Base-by-base conservation (phyloP, 2,329 filamentous ascomycete species). In the Pseudogymnoascus sp. region DNA sequence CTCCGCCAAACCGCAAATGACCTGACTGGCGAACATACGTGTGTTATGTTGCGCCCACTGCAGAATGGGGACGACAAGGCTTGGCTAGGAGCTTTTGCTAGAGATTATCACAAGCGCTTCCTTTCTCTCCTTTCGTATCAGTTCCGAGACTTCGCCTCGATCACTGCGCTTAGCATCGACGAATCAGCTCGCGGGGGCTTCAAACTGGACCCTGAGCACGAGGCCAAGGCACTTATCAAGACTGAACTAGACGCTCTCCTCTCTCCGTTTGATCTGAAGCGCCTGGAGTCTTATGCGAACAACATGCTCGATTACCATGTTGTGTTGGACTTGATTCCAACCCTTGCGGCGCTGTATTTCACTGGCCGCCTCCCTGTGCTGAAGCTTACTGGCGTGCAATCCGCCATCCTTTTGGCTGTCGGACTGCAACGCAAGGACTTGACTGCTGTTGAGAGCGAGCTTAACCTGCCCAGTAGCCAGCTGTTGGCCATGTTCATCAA, bases 301-400 rank as follows among this genome's bases (percentile, higher is more conserved):
- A 96, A 96, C 76, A 90, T 97, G 82, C 85, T 99, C 43, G 95
- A 99, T 75, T 96, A 97, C 78, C 95, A 97, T 72, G 92, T 97
- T 68, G 94, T 99, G 62, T 83, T 97, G 29, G 95, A 99, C 73
- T 84, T 99, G 71, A 81, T 99, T 62, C 94, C 94, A 0, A 83
- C 81, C 1, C 86, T 99, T 66, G 88, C 94, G 1, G 81, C 81
- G 23, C 83, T 96, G 26, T 97, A 93, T 79, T 99, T 99, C 75
- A 86, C 85, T 0, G 90, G 91, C 58, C 85, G 87, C 8, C 79
- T 97, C 16, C 75, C 77, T 37, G 79, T 80, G 59, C 81, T 96
- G 68, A 87, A 83, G 62, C 80, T 99, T 61, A 89, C 84, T 4
- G 88, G 88, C n/a, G 82, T 97, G 0, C 93, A 99, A 73, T 85